phyloP scores from a whole-genome alignment of 257 asterid species.

The Mentha longifolia region DNA sequence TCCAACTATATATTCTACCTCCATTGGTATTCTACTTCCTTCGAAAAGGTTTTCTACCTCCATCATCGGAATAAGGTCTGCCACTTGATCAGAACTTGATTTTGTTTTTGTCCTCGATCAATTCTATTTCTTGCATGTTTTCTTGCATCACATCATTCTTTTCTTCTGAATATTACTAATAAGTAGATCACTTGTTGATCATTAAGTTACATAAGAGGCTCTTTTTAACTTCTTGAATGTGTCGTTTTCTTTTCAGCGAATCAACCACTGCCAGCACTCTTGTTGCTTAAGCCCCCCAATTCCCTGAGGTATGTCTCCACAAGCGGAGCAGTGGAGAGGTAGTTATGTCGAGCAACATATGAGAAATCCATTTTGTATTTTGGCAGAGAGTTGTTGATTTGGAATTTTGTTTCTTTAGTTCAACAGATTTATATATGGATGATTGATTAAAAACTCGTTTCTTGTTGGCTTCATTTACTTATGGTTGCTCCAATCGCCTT shows the following conservation, averaged over 20 bases:
- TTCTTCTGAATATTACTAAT: no score
- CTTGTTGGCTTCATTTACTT: conserved; percentile 14
- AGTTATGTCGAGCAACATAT: conserved; percentile 4
- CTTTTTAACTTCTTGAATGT: conserved; percentile 2
- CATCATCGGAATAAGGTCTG: no score
- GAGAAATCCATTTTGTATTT: conserved; percentile 17
- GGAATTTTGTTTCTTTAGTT: conserved; percentile 22
- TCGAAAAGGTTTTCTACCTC: no score
- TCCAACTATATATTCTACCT: no score
- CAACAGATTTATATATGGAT: conserved; percentile 24
- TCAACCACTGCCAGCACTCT: conserved; percentile 92
- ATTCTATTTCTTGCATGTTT: no score
- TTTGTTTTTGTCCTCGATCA: no score
- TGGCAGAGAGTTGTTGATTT: conserved; percentile 23
- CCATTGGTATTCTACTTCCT: no score
- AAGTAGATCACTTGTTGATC: no score
- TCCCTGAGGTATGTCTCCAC: not conserved
- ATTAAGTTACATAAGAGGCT: not conserved
- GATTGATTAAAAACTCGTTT: conserved; percentile 23
- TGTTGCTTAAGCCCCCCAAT: conserved; percentile 54
- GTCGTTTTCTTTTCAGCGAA: conserved; percentile 54
- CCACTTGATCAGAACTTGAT: no score
- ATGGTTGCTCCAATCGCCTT: no score
- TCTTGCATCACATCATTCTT: no score
- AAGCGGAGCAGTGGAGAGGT: conserved; percentile 17